Evolutionary conservation across 352 stramenopile species (phyloP).

Genomic region (Phytophthora nicotianae): DNA sequence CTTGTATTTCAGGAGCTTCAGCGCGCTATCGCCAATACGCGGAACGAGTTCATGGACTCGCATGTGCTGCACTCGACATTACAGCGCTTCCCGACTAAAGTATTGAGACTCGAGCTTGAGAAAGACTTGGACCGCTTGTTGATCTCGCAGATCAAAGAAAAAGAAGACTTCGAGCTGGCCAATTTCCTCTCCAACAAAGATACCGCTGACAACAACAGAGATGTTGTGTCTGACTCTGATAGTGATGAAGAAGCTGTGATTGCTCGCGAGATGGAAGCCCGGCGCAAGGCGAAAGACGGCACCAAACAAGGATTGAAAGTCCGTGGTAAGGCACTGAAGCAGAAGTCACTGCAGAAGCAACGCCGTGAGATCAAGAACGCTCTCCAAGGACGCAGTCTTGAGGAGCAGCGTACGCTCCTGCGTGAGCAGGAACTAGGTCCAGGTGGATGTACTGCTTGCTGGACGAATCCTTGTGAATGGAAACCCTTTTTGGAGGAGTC

Average conservation of each 20-base stretch:
- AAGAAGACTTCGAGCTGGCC: conserved; percentile 63
- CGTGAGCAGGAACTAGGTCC: conserved; percentile 76
- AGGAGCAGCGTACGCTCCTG: conserved; percentile 63
- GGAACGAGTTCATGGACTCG: conserved; percentile 92
- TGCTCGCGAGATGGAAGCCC: conserved; percentile 48
- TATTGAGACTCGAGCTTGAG: conserved; percentile 90
- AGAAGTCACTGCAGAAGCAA: conserved; percentile 74
- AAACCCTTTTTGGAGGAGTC: conserved; percentile 66
- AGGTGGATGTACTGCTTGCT: conserved; percentile 84
- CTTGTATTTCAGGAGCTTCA: conserved; percentile 92
- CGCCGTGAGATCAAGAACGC: conserved; percentile 77
- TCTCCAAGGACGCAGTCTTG: conserved; percentile 61
- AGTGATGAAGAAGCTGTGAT: conserved; percentile 78
- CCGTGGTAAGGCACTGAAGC: conserved; percentile 56
- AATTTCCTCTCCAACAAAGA: conserved; percentile 46
- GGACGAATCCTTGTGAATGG: conserved; percentile 71
- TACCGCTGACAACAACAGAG: background rate
- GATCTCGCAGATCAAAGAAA: conserved; percentile 82
- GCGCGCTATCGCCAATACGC: conserved; percentile 79
- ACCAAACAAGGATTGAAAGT: conserved; percentile 46
- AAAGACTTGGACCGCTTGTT: conserved; percentile 92
- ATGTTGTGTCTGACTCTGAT: conserved; percentile 65
- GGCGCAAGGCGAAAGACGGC: conserved; percentile 38
- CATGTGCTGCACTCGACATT: conserved; percentile 86
- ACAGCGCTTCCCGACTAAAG: conserved; percentile 91